phyloP scores from a whole-genome alignment of 306 rosid species.

The Pachyrhizus erosus region DNA sequence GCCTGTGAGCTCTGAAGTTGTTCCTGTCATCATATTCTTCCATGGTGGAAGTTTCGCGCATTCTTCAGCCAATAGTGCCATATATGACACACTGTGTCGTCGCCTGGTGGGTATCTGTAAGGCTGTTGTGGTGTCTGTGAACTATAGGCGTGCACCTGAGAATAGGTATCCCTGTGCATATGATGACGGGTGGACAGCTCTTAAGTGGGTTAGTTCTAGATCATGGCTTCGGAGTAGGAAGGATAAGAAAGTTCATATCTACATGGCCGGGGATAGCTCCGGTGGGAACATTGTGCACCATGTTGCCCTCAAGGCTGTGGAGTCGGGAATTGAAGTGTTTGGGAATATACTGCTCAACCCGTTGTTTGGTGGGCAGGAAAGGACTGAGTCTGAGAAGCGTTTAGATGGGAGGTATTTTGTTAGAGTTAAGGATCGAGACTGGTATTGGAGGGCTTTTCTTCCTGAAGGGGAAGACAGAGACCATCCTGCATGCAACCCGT shows the following conservation, averaged over 20 bases:
- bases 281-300: slow-evolving; percentile 98
- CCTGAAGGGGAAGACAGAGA: slow-evolving; percentile 97
- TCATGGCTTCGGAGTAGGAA: slow-evolving; percentile 82
- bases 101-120: slow-evolving; percentile 81
- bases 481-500: slow-evolving; percentile 95
- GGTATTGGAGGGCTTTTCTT: slow-evolving; percentile 99
- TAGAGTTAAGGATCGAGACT: slow-evolving; percentile 79
- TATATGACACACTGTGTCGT: slow-evolving; percentile 87
- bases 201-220: slow-evolving; percentile 79
- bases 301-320: slow-evolving; percentile 78
- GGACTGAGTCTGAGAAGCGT: slow-evolving; percentile 77
- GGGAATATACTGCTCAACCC: slow-evolving; percentile 93
- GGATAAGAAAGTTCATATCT: slow-evolving; percentile 83
- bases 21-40: slow-evolving; percentile 85
- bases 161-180: slow-evolving; percentile 84
- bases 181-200: slow-evolving; percentile 95
- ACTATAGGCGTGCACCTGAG: slow-evolving; percentile 93
- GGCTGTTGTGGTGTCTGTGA: slow-evolving; percentile 89
- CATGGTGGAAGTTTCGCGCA: slow-evolving; percentile 99
- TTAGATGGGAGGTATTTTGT: slow-evolving; percentile 94
- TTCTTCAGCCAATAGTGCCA: slow-evolving; percentile 91
- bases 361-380: slow-evolving; percentile 88
- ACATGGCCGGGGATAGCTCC: slow-evolving; percentile 93
- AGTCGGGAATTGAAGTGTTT: slow-evolving; percentile 71
- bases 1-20: slow-evolving; percentile 67